These are phyloP conservation scores for Macrocystidia cucumis DNA, from an alignment of 1,284 basidiomycete genomes.

Conservation along the genomic window DNA sequence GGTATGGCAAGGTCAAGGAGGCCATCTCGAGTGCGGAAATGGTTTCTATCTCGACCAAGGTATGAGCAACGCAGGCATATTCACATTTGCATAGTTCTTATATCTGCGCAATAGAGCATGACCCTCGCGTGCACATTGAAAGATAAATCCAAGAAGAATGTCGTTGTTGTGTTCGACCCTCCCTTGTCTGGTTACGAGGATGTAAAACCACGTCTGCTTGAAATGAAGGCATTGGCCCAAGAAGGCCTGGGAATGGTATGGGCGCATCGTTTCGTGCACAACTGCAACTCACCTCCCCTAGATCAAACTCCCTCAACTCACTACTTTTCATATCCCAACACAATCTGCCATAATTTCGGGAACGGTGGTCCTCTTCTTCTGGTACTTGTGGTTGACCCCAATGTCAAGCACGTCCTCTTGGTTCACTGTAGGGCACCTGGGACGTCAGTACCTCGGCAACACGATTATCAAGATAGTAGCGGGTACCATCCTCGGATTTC, in stretches of 20 bases:
- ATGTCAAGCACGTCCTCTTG: conserved; percentile 16
- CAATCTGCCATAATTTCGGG: conserved; percentile 12
- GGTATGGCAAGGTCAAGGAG: conserved; percentile 59
- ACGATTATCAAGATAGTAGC: conserved; percentile 9
- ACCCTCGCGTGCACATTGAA: conserved; percentile 54
- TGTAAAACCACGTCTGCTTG: conserved; percentile 67
- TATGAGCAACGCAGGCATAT: conserved; percentile 14
- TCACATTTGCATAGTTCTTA: not conserved
- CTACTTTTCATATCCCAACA: conserved; percentile 40
- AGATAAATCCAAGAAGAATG: conserved; percentile 36
- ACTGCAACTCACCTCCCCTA: conserved; percentile 15
- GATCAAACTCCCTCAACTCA: conserved; percentile 58
- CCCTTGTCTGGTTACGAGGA: conserved; percentile 68
- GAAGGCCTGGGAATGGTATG: conserved; percentile 45
- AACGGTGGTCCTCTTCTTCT: conserved; percentile 21
- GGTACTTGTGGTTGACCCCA: conserved; percentile 34
- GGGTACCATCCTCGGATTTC: conserved; percentile 21
- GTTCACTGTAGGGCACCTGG: conserved; percentile 18
- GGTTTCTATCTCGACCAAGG: conserved; percentile 59
- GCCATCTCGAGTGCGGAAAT: conserved; percentile 52
- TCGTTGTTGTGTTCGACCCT: conserved; percentile 56
- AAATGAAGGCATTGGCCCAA: conserved; percentile 17
- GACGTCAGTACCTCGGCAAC: conserved; percentile 12
- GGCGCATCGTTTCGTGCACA: too few species aligned
- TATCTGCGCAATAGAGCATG: conserved; percentile 45